Conservation (phyloP, 352 stramenopile genomes). For the Phytophthora litchii region DNA sequence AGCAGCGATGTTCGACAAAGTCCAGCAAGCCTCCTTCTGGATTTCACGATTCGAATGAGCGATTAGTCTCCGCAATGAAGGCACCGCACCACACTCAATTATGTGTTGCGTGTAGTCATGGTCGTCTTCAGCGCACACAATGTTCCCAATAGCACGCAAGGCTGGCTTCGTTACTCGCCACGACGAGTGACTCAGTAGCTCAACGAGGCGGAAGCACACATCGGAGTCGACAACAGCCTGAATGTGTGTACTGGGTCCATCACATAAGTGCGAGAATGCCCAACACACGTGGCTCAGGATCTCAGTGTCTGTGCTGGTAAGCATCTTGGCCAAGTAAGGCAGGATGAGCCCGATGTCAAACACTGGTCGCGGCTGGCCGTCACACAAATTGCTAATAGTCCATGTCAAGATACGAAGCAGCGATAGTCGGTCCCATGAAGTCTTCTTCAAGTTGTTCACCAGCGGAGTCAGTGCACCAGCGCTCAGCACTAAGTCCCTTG, state of each 20-base stretch:
- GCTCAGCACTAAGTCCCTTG: slow-evolving; percentile 87
- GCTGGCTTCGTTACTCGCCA: slow-evolving; percentile 97
- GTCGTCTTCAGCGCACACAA: slow-evolving; percentile 97
- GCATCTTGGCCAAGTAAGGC: slow-evolving; percentile 88
- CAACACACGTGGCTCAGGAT: slow-evolving; percentile 96
- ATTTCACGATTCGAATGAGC: slow-evolving; percentile 97
- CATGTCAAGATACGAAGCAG: slow-evolving; percentile 92
- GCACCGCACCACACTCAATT: slow-evolving; percentile 96
- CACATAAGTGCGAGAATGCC: slow-evolving; percentile 97
- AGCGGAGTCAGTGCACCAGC: slow-evolving; percentile 85
- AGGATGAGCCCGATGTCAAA: slow-evolving; percentile 92
- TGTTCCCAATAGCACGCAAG: slow-evolving; percentile 98
- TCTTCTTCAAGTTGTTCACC: slow-evolving; percentile 91
- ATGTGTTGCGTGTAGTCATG: slow-evolving; percentile 94
- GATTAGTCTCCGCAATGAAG: slow-evolving; percentile 93
- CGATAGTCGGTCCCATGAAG: slow-evolving; percentile 78
- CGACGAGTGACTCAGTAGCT: slow-evolving; percentile 92
- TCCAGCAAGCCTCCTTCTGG: slow-evolving; percentile 97
- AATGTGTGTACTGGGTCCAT: slow-evolving; percentile 96
- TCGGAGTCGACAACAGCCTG: slow-evolving; percentile 93
- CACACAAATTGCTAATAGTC: slow-evolving; percentile 94
- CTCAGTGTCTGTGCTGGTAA: slow-evolving; percentile 94
- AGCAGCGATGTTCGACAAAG: slow-evolving; percentile 97
- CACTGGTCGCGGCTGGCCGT: slow-evolving; percentile 88
- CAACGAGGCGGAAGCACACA: slow-evolving; percentile 91